Evolutionary conservation across 2,329 filamentous ascomycete genomes (phyloP), one percentile per base, ranked within the genome.

Genomic region (Geosmithia morbida): DNA sequence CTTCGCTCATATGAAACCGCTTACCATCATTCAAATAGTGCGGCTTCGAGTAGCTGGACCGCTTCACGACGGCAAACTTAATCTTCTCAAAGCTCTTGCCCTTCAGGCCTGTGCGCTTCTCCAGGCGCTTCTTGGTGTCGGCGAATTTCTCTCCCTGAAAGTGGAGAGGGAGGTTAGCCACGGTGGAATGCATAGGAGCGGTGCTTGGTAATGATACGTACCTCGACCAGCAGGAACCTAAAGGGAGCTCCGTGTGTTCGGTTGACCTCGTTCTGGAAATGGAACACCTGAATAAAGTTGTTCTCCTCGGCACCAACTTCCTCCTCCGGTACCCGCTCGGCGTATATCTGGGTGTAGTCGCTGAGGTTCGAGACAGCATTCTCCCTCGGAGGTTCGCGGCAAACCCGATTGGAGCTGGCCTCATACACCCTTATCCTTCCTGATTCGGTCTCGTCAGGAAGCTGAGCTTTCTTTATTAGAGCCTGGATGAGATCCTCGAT

Each of bases 51-150:
- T 86, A 94, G 41, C 71, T 70, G 46, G 79, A 74, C 61, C 85
- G 73, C 61, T 81, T 72, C 46, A 96, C 76, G 30, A 94, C 66
- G 7, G 88, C 85, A 69, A 98, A 96, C 65, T 94, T 96, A 65
- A 98, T 92, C 72, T 97, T 97, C 65, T 98, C 90, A 55, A 98
- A 89, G 54, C 87, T 87, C 72, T 98, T 98, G 63, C 92, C 94
- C 66, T 96, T 96, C 67, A 98, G 82, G 22, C 89, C 89, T 1
- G 87, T 95, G 50, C 90, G 77, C 64, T 89, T 90, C 55, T 92
- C 89, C 3, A 98, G 71, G n/a, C 92, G 81, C 66, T 94, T 87
- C 69, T 90, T 96, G 42, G 89, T 96, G 33, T 97, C 87, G 49
- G 79, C 81, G 66, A 98, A 97, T 40, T 74, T 72, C 63, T 98